Conservation (phyloP, 371 early-diverging fungal species). For the Dentiscutata heterogama region DNA sequence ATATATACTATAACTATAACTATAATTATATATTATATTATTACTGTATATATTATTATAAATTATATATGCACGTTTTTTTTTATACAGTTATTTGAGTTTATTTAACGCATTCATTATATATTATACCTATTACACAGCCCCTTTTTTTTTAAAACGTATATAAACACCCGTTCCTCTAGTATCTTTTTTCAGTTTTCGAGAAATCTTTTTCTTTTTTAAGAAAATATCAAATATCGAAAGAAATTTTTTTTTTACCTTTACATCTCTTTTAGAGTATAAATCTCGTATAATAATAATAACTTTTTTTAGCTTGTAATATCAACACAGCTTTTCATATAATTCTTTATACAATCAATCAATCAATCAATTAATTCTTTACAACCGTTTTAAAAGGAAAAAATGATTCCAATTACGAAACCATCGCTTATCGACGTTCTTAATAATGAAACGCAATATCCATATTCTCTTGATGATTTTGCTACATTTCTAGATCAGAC, state of each 20-base stretch:
- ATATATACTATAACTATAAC: not conserved
- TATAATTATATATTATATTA: not conserved
- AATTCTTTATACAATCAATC: not conserved
- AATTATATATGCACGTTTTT: not conserved
- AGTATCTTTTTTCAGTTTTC: not conserved
- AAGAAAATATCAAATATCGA: no score
- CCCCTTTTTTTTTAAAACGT: not conserved
- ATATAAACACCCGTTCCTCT: not conserved
- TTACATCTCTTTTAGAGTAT: no score
- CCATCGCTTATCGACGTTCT: slow-evolving; percentile 12
- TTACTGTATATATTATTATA: not conserved
- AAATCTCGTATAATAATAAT: no score
- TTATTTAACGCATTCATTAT: not conserved
- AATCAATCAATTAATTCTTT: not conserved
- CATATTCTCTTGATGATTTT: slow-evolving; percentile 30
- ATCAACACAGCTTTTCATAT: not conserved
- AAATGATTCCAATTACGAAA: not conserved
- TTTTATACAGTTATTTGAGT: not conserved
- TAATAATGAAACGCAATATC: slow-evolving; percentile 29
- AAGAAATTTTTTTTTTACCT: no score
- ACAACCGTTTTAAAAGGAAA: not conserved
- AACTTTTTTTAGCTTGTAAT: not conserved
- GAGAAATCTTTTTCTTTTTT: no score
- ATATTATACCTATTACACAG: not conserved
- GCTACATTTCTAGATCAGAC: slow-evolving; percentile 26